These are phyloP conservation scores for Astraeus odoratus DNA, from an alignment of 768 basidiomycete species.

Conservation along the genomic window DNA sequence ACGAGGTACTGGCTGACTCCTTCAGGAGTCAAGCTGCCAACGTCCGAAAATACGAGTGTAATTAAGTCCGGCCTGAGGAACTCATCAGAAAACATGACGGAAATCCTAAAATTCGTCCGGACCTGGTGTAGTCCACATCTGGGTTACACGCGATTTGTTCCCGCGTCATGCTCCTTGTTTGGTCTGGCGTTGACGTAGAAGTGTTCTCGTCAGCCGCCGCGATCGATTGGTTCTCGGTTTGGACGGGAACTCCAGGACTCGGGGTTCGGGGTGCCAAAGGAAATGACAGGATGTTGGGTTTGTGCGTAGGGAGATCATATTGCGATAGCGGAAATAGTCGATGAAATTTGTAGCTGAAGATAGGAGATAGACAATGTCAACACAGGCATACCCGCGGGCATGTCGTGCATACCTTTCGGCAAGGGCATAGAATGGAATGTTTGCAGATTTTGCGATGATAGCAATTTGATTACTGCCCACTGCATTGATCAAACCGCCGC, in stretches of 20 bases:
- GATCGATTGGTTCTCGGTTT: slow-evolving; percentile 4
- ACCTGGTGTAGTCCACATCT: slow-evolving; percentile 92
- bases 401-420: slow-evolving; percentile 67
- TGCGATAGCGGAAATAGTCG: slow-evolving; percentile 91
- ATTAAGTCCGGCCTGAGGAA: slow-evolving; percentile 78
- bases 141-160: slow-evolving; percentile 82
- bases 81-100: slow-evolving; percentile 17
- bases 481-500: slow-evolving; percentile 86
- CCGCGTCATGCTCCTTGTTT: slow-evolving; percentile 50
- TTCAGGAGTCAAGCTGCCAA: slow-evolving; percentile 88
- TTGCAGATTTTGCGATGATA: slow-evolving; percentile 87
- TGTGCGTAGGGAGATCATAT: slow-evolving; percentile 81
- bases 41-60: slow-evolving; percentile 88
- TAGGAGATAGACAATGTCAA: slow-evolving; percentile 18
- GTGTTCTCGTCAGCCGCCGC: slow-evolving; percentile 2
- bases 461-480: slow-evolving; percentile 97
- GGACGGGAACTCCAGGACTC: slow-evolving; percentile 1
- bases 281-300: slow-evolving; percentile 68
- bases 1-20: slow-evolving; percentile 94
- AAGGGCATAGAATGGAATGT: slow-evolving; percentile 94
- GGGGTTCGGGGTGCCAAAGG: slow-evolving; percentile 30
- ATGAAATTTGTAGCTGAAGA: slow-evolving; percentile 89
- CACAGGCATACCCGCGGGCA: slow-evolving; percentile 14
- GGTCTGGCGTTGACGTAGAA: not conserved
- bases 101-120: slow-evolving; percentile 14